Evolutionary conservation across 331 rosid species (phyloP).

Genomic region (Quercus lobata): DNA sequence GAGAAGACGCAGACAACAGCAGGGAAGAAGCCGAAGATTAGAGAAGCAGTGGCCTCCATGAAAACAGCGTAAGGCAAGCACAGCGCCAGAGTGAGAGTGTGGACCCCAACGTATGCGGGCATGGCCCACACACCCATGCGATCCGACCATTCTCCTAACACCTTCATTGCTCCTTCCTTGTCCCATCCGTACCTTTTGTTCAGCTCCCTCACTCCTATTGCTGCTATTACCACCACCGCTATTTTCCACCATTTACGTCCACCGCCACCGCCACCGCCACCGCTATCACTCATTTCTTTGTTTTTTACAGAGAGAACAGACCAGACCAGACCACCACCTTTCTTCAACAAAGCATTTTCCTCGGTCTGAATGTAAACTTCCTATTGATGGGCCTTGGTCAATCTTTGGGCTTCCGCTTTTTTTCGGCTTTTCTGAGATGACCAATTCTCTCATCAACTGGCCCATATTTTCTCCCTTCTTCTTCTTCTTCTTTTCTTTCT

Average conservation of each 20-base stretch:
- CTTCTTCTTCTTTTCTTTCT: too few species aligned
- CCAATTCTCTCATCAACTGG: too few species aligned
- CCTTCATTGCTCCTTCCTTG: conserved; percentile 39
- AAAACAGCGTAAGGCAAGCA: conserved; percentile 83
- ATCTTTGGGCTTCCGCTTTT: background rate
- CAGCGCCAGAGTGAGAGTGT: conserved; percentile 69
- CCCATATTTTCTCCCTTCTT: too few species aligned
- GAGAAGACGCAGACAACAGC: conserved; percentile 76
- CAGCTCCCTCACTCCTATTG: conserved; percentile 14
- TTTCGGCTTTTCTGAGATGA: background rate
- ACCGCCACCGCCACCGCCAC: background rate
- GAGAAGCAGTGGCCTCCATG: conserved; percentile 78
- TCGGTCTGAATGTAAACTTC: too few species aligned
- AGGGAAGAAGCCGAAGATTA: conserved; percentile 79
- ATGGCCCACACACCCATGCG: conserved; percentile 84
- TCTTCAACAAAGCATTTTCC: background rate
- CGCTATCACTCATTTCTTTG: conserved; percentile 20
- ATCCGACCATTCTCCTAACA: conserved; percentile 47
- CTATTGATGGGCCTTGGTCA: too few species aligned
- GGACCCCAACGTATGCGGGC: conserved; percentile 63
- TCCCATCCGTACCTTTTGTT: conserved; percentile 37
- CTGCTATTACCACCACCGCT: conserved; percentile 34
- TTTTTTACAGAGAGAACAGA: too few species aligned
- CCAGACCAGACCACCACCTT: background rate
- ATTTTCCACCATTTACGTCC: conserved; percentile 39